Base-by-base conservation (phyloP, 345 rosid species). In the Rhodomyrtus tomentosa region DNA sequence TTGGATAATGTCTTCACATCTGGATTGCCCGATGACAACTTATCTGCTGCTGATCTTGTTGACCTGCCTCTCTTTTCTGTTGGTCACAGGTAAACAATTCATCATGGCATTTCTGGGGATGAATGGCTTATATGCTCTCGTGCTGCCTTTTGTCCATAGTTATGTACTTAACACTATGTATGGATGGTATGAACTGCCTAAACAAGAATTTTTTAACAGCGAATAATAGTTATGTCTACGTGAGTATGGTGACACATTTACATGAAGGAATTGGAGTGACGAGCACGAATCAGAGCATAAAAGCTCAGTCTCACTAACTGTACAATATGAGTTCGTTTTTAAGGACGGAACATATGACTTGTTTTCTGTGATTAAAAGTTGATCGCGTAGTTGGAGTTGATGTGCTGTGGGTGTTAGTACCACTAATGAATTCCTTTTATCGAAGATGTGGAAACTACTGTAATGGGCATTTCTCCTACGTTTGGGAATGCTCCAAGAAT, bases 51-150 rank as follows among this genome's bases (percentile, higher is more conserved):
- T 52, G 95, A 94, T 87, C 86, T 96, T 59, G 89, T 85, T 80
- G 73, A 85, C 85, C 98, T 95, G 82, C 98, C 98, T 16, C 76
- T 96, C 85, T 95, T 89, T 85, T 93, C 95, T 58, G 97, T 95
- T 84, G 99, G 98, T 85, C 99, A 96, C 88, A 96, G 98, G 99
- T 93, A 5, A 32, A 45, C 13, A 32, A 6, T 38, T 68, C 45
- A 1, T 18, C 76, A 18, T 32, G 25, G 76, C 45, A 18, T 68
- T 68, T 68, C 76, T 68, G 76, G 40, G 36, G 76, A 68, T 68
- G 36, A 68, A 54, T 0, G 20, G 6, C 10, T 68, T 68, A 5
- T 38, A 18, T 32, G 45, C 76, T 36, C 76, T 68, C 45, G 24
- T 32, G 76, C 76, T 42, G 18, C 76, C 45, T 68, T 32, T 36